Base-by-base conservation (phyloP, 2,329 filamentous ascomycete species). In the Claviceps sp. region DNA sequence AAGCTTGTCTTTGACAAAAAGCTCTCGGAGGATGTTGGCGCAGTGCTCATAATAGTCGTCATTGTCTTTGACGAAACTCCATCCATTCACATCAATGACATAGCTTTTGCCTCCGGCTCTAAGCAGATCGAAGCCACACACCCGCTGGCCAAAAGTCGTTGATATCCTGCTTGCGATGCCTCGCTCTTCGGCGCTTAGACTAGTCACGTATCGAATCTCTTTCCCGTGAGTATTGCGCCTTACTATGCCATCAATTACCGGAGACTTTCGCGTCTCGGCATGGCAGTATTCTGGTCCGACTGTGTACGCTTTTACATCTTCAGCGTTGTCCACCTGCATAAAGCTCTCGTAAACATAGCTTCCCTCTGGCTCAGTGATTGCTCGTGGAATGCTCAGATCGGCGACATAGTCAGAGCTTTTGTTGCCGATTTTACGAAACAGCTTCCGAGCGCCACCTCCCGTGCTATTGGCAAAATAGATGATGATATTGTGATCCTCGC, bases 11-110 rank as follows among this genome's bases (percentile, higher is more conserved):
- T 81, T 81, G 57, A 94, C 74, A 59, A 98, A 97, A 64, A 94
- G 87, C 6, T 93, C 84, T 62, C 84, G 87, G 50, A 98, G 72
- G 48, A 97, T 95, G 54, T 75, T 83, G 22, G 93, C 82, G 59
- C 85, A 93, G 62, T 88, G 88, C 62, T 97, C 87, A 65, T 98
- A 98, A 67, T 98, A 98, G 55, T 95, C 90, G 56, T 96, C 91
- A 61, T 98, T 98, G 66, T 98, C 94, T 67, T 98, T 98, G 66
- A 98, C 93, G 62, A 98, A 98, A 64, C 91, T 97, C 94, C 94
- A 98, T 13, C 93, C 93, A 66, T 98, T 98, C 60, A 98, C 93
- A 62, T 98, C 93, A 59, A 98, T 98, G 48, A 98, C 93, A 68
- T 88, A 98, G 65, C 91, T 97, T 66, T 88, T 88, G 16, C 89